Evolutionary conservation across 2,329 filamentous ascomycete genomes (phyloP), one percentile per base, ranked within the genome.

Genomic region (Colletotrichum shisoi): DNA sequence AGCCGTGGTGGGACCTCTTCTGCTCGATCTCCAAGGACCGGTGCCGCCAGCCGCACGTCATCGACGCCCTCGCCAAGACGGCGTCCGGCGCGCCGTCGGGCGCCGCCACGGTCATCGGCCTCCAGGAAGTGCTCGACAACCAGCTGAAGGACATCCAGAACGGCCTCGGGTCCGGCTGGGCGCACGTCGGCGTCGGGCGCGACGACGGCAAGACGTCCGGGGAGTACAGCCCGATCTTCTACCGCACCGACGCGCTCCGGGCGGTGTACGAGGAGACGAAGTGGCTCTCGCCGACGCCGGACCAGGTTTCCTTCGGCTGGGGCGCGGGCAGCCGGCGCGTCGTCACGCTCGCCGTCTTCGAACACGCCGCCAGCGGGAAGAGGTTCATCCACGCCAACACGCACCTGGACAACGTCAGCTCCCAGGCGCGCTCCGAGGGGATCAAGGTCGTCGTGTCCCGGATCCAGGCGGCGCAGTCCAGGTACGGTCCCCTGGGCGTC

Each of bases 201-300:
- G 81, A 86, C 59, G 83, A 87, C 73, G 89, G 89, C 21, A 78
- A 81, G 37, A 71, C 81, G 56, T 78, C 78, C 4, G 89, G 89
- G 56, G 89, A 91, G 76, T 90, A 89, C 75, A 86, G 82, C 9
- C 87, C 88, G 2, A 87, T 91, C 68, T 79, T 91, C 69, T 91
- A 88, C 75, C 82, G 82, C 19, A 78, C 81, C 1, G 73, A 76
- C 0, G 72, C 83, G n/a, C 89, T 86, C 82, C 73, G 80, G 17
- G 74, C 89, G 6, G 72, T 80, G 11, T 72, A 79, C 15, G 86
- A 79, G 75, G 78, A 85, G 62, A 88, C 85, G 0, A 78, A 85
- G 31, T 91, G 89, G 89, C 77, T 91, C 11, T 88, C 83, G 4
- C 78, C 84, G 66, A 91, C 87, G 3, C 89, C 87, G 1, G 77